These are phyloP conservation scores for Biancaea sappan DNA, from an alignment of 306 rosid genomes.

Conservation along the genomic window DNA sequence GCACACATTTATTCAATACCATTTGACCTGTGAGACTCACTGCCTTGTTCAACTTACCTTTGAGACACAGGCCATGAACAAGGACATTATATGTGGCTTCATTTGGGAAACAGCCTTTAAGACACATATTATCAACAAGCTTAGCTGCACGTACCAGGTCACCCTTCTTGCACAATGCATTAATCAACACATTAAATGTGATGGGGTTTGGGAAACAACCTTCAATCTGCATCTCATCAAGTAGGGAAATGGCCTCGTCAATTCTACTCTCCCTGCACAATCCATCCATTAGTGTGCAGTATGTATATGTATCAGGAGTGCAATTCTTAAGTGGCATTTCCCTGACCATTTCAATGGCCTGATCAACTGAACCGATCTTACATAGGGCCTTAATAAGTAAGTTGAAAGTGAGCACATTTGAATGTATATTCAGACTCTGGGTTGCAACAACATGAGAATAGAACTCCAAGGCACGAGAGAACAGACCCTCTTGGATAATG, in stretches of 20 bases:
- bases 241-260: conserved; percentile 76
- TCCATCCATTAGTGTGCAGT: conserved; percentile 85
- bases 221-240: conserved; percentile 94
- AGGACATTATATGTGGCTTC: conserved; percentile 84
- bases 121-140: conserved; percentile 90
- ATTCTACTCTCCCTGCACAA: conserved; percentile 73
- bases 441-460: conserved; percentile 48
- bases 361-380: conserved; percentile 79
- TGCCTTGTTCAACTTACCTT: conserved; percentile 90
- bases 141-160: conserved; percentile 77
- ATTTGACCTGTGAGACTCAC: conserved; percentile 68
- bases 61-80: conserved; percentile 79
- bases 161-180: conserved; percentile 80
- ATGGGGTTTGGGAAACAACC: conserved; percentile 69
- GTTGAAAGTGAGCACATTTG: conserved; percentile 78
- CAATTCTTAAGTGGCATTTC: conserved; percentile 68
- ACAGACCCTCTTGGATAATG: conserved; percentile 62
- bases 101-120: conserved; percentile 87
- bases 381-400: conserved; percentile 82
- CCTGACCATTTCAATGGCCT: conserved; percentile 67
- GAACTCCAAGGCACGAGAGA: conserved; percentile 58
- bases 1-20: conserved; percentile 71
- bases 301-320: conserved; percentile 71
- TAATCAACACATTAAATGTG: conserved; percentile 78
- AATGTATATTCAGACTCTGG: conserved; percentile 44